Base-by-base conservation (phyloP, 495 filamentous ascomycete species). In the Peziza echinospora region DNA sequence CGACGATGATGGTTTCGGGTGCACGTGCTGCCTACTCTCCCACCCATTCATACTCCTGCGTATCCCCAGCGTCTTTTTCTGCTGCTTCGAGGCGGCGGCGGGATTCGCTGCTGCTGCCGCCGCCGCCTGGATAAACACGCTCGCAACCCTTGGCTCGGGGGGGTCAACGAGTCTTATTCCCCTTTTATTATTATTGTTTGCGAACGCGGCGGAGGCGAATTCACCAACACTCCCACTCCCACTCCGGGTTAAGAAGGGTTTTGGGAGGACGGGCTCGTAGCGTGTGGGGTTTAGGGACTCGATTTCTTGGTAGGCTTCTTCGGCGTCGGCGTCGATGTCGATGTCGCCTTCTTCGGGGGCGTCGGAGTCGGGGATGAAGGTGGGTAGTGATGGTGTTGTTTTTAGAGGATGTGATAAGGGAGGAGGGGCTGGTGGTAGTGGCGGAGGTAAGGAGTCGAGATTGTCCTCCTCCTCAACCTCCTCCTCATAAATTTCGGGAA, bases 41-140 rank as follows among this genome's bases (percentile, higher is more conserved):
- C 62, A 63, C 6, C 63, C 62, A 47, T 62, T 55, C 53, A 65
- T 57, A 46, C 61, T 62, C 24, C 62, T 55, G 45, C 56, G 57
- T n/a, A 65, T 52, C 1, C 63, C 63, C 39, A 64, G 37, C 16
- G 63, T 64, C 43, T 46, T 51, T 52, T 50, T 53, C 25, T 47
- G 49, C 19, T 37, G 28, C 9, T 34, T 16, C 30, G 13, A 17
- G 3, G 13, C 30, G 13, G 13, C 13, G 3, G 3, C 30, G 13
- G 13, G 30, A 11, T 37, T 17, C 30, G 3, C 19, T 11, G 19
- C 19, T 13, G 3, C 30, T 17, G 13, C 19, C 30, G 19, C 30
- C 6, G 30, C 30, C 3, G 30, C 30, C 30, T 17, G 13, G 19
- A 13, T 37, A 0, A 37, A 37, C 6, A 37, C 19, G 2, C 13